Base-by-base conservation (phyloP, 306 rosid species). In the Vigna nakashimae region DNA sequence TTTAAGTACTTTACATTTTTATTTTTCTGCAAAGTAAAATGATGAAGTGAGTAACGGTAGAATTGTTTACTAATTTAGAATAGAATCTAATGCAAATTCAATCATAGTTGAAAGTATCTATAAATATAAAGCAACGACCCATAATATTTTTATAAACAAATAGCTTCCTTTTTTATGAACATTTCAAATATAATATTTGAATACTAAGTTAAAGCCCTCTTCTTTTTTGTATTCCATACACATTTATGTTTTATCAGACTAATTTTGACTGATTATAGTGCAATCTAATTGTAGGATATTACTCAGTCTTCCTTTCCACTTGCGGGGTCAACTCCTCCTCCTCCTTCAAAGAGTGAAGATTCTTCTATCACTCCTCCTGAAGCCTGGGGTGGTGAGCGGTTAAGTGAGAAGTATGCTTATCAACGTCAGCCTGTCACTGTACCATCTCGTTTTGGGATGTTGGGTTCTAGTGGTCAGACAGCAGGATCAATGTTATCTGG, bases 331-430 rank as follows among this genome's bases (percentile, higher is more conserved):
- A 86, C 91, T 79, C 91, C 96, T 76, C 69, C 89, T 77, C 88
- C 89, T 79, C 88, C 89, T 45, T 82, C 96, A 32, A 96, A 87
- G 82, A 89, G 59, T 63, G 98, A 96, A 76, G 93, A 89, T 75
- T 81, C 92, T 73, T 91, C 98, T 66, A 90, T 93, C 84, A 96
- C 99, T 66, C 99, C 98, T 87, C 98, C 99, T 14, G 99, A 96
- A 89, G 94, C 97, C 78, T 96, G 99, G 99, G 99, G 98, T 55
- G 98, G 99, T 32, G 99, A 96, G 93, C 89, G 75, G 86, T 82
- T 86, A 55, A 86, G 94, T 76, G 99, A 96, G 55, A 92, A 91
- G 79, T 90, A 86, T 85, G 53, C 86, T 71, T 88, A 80, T 75
- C 24, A 76, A 30, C 93, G 86, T 42, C 96, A 80, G 75, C 84